These are phyloP conservation scores for Trichodelitschia bisporula DNA, from an alignment of 495 filamentous ascomycete genomes.

Conservation along the genomic window DNA sequence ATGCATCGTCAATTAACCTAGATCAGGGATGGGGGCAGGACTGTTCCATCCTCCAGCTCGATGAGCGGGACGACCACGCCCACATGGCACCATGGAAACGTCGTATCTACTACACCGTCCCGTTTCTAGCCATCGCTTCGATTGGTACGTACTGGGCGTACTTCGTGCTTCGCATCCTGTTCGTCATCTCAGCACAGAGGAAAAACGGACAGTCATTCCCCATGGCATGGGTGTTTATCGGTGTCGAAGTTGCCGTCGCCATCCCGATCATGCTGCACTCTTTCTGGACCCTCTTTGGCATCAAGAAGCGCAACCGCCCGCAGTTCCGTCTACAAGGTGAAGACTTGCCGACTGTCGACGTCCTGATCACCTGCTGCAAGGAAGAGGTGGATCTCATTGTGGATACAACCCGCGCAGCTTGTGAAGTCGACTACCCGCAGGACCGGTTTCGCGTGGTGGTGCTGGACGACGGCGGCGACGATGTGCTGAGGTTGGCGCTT, in stretches of 20 bases:
- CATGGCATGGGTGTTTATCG: slow-evolving; percentile 3
- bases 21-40: slow-evolving; percentile 15
- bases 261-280: slow-evolving; percentile 1
- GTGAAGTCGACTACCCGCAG: slow-evolving; percentile 23
- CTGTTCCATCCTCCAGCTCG: slow-evolving; percentile 15
- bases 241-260: slow-evolving; percentile 1
- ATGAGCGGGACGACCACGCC: slow-evolving; percentile 17
- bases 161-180: slow-evolving; percentile 18
- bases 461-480: slow-evolving; percentile 23
- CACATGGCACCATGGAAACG: slow-evolving; percentile 21
- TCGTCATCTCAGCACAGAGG: slow-evolving; percentile 18
- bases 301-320: slow-evolving; percentile 1
- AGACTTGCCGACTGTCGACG: slow-evolving; percentile 23
- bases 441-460: slow-evolving; percentile 25
- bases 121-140: slow-evolving; percentile 18
- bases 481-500: slow-evolving; percentile 15
- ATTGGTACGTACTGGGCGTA: slow-evolving; percentile 17
- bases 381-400: slow-evolving; percentile 28
- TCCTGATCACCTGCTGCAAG: slow-evolving; percentile 25
- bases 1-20: not conserved
- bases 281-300: slow-evolving; percentile 1
- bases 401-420: slow-evolving; percentile 25
- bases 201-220: not conserved
- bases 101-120: slow-evolving; percentile 15
- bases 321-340: slow-evolving; percentile 17